Base-by-base conservation (phyloP, 2,329 filamentous ascomycete genomes). In the Colletotrichum sp. region DNA sequence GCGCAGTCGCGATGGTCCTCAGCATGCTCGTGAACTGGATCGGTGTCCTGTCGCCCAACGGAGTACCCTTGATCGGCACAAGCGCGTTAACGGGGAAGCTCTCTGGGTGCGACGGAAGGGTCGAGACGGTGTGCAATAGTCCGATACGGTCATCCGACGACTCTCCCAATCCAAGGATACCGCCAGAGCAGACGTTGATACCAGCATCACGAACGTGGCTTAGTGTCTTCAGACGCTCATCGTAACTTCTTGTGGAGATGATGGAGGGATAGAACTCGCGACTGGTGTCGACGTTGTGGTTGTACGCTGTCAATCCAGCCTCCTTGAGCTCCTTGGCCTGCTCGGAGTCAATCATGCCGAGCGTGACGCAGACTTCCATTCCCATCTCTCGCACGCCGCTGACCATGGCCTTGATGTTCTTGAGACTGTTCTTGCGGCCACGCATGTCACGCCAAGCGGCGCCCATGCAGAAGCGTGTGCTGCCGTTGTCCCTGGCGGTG, bases 401-500 rank as follows among this genome's bases (percentile, higher is more conserved):
- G 6, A 98, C 92, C 96, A 98, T 98, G 69, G 91, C 92, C 81
- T 95, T 95, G 84, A 98, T 93, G 84, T 97, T 97, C 85, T 93
- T 93, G 69, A 98, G 87, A 78, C 92, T 93, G 60, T 94, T 95
- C 86, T 96, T 97, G 79, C 96, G 94, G 21, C 96, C 96, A 16
- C 95, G 93, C 96, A 98, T 98, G 85, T 98, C 96, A 49, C 96
- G 89, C 96, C 96, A 98, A 0, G 96, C 96, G 5, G 96, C 96
- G 10, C 96, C 96, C 95, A 98, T 98, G 87, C 96, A 98, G 90
- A 98, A 98, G 3, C 96, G 92, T 10, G 95, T 98, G 87, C 94
- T 96, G 66, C 96, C 96, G 79, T 97, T 97, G 72, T 92, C 92
- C 81, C 94, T 95, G 76, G 96, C 96, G 36, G 92, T 91, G 44